Evolutionary conservation across 768 basidiomycete genomes (phyloP).

Genomic region (Suillus weaverae): DNA sequence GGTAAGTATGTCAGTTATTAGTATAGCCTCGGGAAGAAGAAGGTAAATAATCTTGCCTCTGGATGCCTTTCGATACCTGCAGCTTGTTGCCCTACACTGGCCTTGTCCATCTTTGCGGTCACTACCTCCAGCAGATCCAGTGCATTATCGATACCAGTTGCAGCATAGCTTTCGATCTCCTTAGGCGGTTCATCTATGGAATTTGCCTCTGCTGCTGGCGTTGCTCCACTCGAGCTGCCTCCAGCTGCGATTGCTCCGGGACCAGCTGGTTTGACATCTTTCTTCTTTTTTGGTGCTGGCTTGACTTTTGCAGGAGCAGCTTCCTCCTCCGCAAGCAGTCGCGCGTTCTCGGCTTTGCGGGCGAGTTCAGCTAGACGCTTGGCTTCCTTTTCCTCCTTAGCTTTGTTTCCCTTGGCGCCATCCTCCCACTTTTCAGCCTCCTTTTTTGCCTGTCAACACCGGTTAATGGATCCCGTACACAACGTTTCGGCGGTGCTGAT

Average conservation of each 20-base stretch:
- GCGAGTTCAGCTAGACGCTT: constrained; percentile 80
- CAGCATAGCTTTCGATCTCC: constrained; percentile 68
- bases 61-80: constrained; percentile 88
- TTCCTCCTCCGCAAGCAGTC: constrained; percentile 89
- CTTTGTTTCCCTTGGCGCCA: constrained; percentile 64
- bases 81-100: constrained; percentile 83
- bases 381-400: constrained; percentile 73
- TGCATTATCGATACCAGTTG: constrained; percentile 89
- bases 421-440: constrained; percentile 71
- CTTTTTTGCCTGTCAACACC: constrained; percentile 59
- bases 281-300: constrained; percentile 64
- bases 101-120: constrained; percentile 91
- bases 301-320: constrained; percentile 60
- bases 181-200: constrained; percentile 29
- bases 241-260: constrained; percentile 86
- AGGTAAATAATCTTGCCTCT: constrained; percentile 57
- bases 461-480: constrained; percentile 7
- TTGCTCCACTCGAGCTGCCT: constrained; percentile 34
- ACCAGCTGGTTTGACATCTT: constrained; percentile 66
- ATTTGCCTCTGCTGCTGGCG: constrained; percentile 9
- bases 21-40: constrained; percentile 3
- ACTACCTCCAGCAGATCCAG: constrained; percentile 87
- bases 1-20: constrained; percentile 13
- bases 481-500: constrained; percentile 2
- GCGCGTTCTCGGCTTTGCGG: constrained; percentile 84